Percentiles rank a stretch among this genome's conserved stretches.
Conservation (phyloP, 805 yeast genomes). For the Saccharomycopsis oosterbeekiorum region DNA sequence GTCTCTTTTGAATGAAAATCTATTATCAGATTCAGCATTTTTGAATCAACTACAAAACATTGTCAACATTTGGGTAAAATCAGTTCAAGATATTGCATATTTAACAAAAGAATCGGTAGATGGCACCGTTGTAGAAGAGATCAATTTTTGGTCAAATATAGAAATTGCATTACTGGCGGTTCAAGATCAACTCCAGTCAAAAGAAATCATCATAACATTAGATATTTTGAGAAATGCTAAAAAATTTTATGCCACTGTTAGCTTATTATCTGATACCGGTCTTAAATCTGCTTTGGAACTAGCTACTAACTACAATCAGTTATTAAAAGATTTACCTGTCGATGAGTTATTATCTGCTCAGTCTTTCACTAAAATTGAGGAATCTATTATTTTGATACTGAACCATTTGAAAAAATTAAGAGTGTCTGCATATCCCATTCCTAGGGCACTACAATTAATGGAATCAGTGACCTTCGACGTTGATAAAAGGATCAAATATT, state of each 20-base stretch:
- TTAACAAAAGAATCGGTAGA: conserved; percentile 42
- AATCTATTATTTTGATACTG: conserved; percentile 40
- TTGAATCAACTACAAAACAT: conserved; percentile 60
- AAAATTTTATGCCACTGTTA: conserved; percentile 69
- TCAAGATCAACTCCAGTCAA: conserved; percentile 45
- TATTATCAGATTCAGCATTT: conserved; percentile 41
- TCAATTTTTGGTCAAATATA: conserved; percentile 68
- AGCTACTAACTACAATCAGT: conserved; percentile 47
- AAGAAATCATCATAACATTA: conserved; percentile 47
- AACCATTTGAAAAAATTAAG: conserved; percentile 55
- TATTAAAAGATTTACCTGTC: conserved; percentile 64
- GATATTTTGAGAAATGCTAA: conserved; percentile 58
- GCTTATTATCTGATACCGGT: conserved; percentile 64
- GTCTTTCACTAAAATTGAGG: conserved; percentile 34
- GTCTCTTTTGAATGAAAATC: conserved; percentile 27
- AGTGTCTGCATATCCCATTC: conserved; percentile 50
- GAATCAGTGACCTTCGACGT: conserved; percentile 57
- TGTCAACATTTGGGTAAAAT: conserved; percentile 67
- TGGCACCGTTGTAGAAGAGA: conserved; percentile 55
- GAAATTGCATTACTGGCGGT: conserved; percentile 49
- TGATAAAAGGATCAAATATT: conserved; percentile 30
- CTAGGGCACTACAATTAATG: conserved; percentile 52
- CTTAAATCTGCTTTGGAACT: conserved; percentile 41
- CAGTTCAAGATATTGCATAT: conserved; percentile 46
- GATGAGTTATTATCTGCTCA: conserved; percentile 43